Base-by-base conservation (phyloP, 2,329 filamentous ascomycete genomes). In the Lasiodiplodia sp. region DNA sequence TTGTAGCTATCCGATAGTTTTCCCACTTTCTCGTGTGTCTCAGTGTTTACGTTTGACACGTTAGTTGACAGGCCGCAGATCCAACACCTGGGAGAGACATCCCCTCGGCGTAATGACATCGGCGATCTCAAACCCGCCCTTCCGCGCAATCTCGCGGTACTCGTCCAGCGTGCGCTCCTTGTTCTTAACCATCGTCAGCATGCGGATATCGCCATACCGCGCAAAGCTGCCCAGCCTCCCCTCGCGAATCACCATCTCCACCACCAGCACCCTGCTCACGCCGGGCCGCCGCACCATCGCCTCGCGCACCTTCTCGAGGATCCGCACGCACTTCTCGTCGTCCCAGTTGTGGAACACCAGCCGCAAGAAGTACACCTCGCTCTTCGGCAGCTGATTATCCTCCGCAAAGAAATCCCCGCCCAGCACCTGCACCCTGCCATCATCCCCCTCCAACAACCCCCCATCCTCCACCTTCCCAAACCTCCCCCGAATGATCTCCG, bases 281-380 rank as follows among this genome's bases (percentile, higher is more conserved):
- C 57, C 57, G 0, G 40, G 40, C 57, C 11, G 12, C 57, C 49
- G 2, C 10, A 49, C 57, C 40, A 62, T 62, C 1, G 40, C 57
- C 57, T 62, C 57, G 10, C 57, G 6, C 38, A 62, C 7, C 57
- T 14, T 47, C 25, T 21, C 10, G 8, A 62, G 25, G 4, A 62
- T 31, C 57, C 2, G 18, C 40, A 62, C 57, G 25, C 57, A 62
- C 38, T 16, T 16, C 6, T 14, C 57, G 3, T 62, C 57, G 25
- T 62, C 57, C 57, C 57, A 62, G 11, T 62, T 62, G 18, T 62
- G 57, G 3, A 62, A 34, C 57, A 62, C 57, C 16, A 47, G 25
- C 57, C 25, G 14, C 40, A 62, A 10, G 14, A 62, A 23, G n/a
- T 62, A 62, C 38, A 25, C 57, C 8, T 44, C 56, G 3, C 25